Evolutionary conservation across 495 filamentous ascomycete species (phyloP), one percentile per base, ranked within the genome.

Genomic region (Penicillium macrosclerotiorum): DNA sequence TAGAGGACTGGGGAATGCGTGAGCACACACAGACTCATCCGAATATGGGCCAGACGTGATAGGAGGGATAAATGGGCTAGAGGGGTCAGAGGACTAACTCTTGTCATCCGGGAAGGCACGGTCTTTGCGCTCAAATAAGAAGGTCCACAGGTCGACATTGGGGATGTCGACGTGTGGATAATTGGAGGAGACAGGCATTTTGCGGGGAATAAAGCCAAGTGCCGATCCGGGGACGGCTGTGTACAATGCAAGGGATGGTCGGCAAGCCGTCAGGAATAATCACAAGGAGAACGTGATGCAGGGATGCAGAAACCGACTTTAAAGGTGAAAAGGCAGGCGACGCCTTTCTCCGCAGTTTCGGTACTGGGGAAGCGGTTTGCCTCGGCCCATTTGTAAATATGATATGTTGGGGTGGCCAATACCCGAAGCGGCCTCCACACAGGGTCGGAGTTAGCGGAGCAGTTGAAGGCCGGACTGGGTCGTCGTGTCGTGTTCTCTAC

Each of bases 41-140:
- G 39, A 65, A 61, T 25, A 8, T 19, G 3, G 31, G 8, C 5
- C 2, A 12, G 26, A 7, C 5, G 8, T 13, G 31, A 8, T 17
- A 13, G 23, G 23, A n/a, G 7, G 18, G 18, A 17, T 16, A 30
- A 22, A 13, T 5, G 12, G 8, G 6, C 33, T 29, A n/a, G 32
- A 13, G n/a, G 37, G 14, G 9, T 18, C n/a, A 12, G 40, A 14
- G 26, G 4, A 51, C 63, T 40, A 38, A 74, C 71, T 60, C 38
- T 71, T 70, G 33, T 74, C 62, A 45, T 91, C 85, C 2, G 84
- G 75, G 56, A 73, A 95, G 5, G 69, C 62, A 47, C 72, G 76
- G 39, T 87, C 76, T 42, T 85, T 83, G 37, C 85, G 72, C 56
- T 93, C 88, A 60, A 96, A 91, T 7, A 97, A 60, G 35, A 94